Base-by-base conservation (phyloP, 1,284 basidiomycete species). In the Apiotrichum sp. region DNA sequence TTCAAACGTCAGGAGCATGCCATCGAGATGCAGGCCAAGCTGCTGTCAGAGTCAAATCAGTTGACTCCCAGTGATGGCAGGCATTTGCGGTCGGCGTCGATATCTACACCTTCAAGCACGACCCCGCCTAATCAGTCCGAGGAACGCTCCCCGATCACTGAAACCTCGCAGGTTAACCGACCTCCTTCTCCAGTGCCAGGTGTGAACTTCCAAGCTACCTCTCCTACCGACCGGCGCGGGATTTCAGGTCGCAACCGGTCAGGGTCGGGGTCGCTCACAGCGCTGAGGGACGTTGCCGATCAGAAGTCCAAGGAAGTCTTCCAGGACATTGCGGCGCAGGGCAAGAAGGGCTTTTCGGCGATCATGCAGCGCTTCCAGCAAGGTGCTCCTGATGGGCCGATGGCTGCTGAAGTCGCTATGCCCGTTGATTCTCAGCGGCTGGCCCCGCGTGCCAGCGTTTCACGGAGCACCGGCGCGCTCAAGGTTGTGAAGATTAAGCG, bases 401-500 rank as follows among this genome's bases (percentile, higher is more conserved):
- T 34, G 39, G 38, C 39, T 0, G 35, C 34, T 32, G 45, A 47
- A 11, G 11, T 14, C 13, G 16, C 43, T 33, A 10, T 22, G 16
- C 33, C 11, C 11, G 33, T n/a, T 33, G 45, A 47, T 8, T 14
- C 35, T 34, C 47, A 34, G 9, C 35, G 47, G 11, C 11, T 48
- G 5, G 6, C 41, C 22, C 16, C 44, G 8, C 39, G 39, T 16
- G 33, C 34, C 41, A 55, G 42, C 40, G 35, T 42, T 35, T 48
- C 42, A 22, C 48, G 48, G 22, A 57, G 60, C 32, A 65, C 64
- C 56, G 84, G 59, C 33, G 65, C 88, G 1, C 77, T 91, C 61
- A 82, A 86, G 56, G 81, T 82, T 36, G 87, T 89, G 36, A 86
- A 87, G 54, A 83, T 86, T 9, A 93, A 92, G 77, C 80, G 92